These are phyloP conservation scores for Pezicula rhizophila DNA, from an alignment of 2,329 filamentous ascomycete species.

Conservation along the genomic window DNA sequence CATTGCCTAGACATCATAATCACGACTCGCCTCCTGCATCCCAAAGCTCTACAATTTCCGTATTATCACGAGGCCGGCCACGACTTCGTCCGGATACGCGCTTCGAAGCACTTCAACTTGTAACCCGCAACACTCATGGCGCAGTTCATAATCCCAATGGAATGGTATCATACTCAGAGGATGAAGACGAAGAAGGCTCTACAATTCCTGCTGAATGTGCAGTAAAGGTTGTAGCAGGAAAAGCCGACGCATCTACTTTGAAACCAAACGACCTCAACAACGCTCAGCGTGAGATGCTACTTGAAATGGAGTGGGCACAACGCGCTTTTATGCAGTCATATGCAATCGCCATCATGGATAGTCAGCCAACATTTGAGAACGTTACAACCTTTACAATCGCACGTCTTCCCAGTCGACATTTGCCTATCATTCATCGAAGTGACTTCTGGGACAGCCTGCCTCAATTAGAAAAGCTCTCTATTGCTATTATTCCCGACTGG, in stretches of 20 bases:
- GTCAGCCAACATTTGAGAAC: conserved; percentile 43
- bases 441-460: conserved; percentile 59
- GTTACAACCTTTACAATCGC: conserved; percentile 58
- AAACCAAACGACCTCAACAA: conserved; percentile 50
- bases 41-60: no score
- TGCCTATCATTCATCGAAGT: conserved; percentile 47
- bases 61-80: no score
- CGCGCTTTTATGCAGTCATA: conserved; percentile 63
- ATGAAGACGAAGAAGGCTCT: neutral
- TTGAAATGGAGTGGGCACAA: conserved; percentile 65
- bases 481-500: conserved; percentile 63
- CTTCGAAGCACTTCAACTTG: no score
- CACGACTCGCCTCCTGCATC: no score
- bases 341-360: conserved; percentile 58
- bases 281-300: conserved; percentile 62
- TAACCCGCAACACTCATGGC: no score
- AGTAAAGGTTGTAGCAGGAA: conserved; percentile 3
- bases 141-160: no score
- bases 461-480: conserved; percentile 44
- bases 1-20: no score
- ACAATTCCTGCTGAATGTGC: neutral
- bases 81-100: no score
- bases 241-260: conserved; percentile 11
- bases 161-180: conserved; percentile 3
- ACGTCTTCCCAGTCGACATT: conserved; percentile 55